phyloP scores from a whole-genome alignment of 2,329 filamentous ascomycete genomes.

The Cadophora gregata region DNA sequence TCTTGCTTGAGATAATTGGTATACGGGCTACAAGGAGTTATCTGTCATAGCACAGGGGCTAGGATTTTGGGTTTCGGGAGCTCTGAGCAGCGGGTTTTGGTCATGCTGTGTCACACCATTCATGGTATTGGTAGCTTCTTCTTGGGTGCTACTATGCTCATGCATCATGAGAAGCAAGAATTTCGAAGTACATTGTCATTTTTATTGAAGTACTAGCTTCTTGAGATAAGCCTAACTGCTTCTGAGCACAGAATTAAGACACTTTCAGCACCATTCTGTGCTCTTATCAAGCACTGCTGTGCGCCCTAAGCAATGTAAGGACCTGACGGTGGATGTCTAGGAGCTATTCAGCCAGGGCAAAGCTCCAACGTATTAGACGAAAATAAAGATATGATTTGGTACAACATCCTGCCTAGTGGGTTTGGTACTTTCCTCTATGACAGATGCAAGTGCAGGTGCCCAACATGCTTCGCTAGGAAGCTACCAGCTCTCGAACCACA shows the following conservation, averaged over 20 bases:
- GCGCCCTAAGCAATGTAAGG: too few species aligned
- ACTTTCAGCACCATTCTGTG: neutral
- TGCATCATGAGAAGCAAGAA: neutral
- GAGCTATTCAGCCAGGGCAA: too few species aligned
- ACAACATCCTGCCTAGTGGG: too few species aligned
- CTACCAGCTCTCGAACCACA: too few species aligned
- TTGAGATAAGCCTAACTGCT: neutral
- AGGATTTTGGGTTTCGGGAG: neutral
- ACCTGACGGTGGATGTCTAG: too few species aligned
- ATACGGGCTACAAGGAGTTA: neutral
- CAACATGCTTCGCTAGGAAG: too few species aligned
- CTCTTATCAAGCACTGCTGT: too few species aligned
- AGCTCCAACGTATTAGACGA: too few species aligned
- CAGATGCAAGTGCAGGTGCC: too few species aligned
- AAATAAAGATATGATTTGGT: too few species aligned
- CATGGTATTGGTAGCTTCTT: neutral
- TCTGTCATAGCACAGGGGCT: neutral
- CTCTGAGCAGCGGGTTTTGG: neutral
- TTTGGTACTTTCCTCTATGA: too few species aligned
- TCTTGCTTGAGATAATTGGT: neutral
- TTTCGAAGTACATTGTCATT: neutral
- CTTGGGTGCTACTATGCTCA: slow-evolving; percentile 1
- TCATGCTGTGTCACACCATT: neutral
- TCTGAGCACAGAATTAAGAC: neutral
- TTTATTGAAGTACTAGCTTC: neutral